A percentile compares a stretch with the other conserved stretches of the same genome.
phyloP scores from a whole-genome alignment of 352 stramenopile genomes.

The Globisporangium yorkense region DNA sequence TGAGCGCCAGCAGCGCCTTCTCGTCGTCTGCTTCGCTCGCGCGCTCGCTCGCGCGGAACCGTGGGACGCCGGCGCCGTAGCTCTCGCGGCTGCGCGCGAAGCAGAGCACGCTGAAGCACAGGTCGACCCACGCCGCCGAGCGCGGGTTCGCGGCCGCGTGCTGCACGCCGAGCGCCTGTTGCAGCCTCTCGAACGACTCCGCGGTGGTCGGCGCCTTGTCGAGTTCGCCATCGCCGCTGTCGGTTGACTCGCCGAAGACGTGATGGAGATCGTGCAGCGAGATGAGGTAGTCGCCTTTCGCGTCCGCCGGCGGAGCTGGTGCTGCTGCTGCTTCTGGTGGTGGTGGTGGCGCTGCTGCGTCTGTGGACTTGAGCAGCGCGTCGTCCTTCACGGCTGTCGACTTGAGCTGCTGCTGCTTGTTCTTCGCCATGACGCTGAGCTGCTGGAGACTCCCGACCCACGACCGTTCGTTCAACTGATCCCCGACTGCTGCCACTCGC shows the following conservation, averaged over 20 bases:
- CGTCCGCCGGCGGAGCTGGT: neutral
- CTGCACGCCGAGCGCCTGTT: slow-evolving; percentile 32
- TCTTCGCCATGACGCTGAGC: slow-evolving; percentile 8
- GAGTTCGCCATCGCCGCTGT: neutral
- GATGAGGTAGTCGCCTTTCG: slow-evolving; percentile 9
- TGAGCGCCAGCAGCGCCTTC: slow-evolving; percentile 39
- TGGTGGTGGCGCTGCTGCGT: slow-evolving; percentile 2
- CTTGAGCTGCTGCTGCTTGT: neutral
- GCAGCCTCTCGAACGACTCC: slow-evolving; percentile 27
- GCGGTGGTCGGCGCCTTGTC: neutral
- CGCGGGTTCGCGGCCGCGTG: slow-evolving; percentile 49
- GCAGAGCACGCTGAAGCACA: slow-evolving; percentile 56
- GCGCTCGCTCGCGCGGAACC: neutral
- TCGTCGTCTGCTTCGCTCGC: slow-evolving; percentile 14
- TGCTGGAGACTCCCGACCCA: no score
- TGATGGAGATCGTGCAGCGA: slow-evolving; percentile 3
- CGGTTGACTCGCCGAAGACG: slow-evolving; percentile 6
- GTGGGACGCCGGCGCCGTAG: neutral
- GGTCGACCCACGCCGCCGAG: slow-evolving; percentile 48
- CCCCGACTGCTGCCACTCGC: no score
- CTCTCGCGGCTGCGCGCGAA: slow-evolving; percentile 29
- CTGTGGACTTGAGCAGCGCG: slow-evolving; percentile 2
- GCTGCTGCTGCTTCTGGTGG: neutral
- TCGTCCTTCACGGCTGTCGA: neutral
- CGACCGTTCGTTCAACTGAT: no score